These are phyloP conservation scores for Talaromyces proteolyticus DNA, from an alignment of 495 filamentous ascomycete genomes.

Conservation along the genomic window DNA sequence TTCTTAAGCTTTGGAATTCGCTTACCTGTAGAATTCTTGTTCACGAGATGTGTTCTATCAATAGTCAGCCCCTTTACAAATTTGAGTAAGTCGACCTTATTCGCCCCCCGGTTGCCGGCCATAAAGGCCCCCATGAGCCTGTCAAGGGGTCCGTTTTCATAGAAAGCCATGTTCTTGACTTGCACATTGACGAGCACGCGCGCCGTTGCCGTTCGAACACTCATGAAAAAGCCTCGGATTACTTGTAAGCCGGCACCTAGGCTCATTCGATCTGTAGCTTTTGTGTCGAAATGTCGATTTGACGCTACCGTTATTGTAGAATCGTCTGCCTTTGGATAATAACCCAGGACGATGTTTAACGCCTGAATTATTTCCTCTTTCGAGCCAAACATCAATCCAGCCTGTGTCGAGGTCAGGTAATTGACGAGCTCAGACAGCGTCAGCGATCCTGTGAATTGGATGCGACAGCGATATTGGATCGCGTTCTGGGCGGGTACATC, in stretches of 20 bases:
- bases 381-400: slow-evolving; percentile 21
- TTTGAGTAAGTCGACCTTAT: slow-evolving; percentile 24
- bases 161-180: slow-evolving; percentile 37
- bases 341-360: slow-evolving; percentile 34
- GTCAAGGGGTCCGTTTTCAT: slow-evolving; percentile 22
- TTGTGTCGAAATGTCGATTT: slow-evolving; percentile 1
- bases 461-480: slow-evolving; percentile 27
- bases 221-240: slow-evolving; percentile 61
- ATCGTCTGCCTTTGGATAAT: slow-evolving; percentile 9
- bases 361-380: slow-evolving; percentile 27
- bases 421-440: slow-evolving; percentile 28
- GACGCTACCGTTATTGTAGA: not conserved
- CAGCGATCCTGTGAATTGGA: slow-evolving; percentile 22
- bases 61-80: slow-evolving; percentile 42
- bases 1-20: slow-evolving; percentile 29
- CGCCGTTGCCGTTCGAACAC: slow-evolving; percentile 57
- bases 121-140: slow-evolving; percentile 19
- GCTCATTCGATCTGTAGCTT: slow-evolving; percentile 2
- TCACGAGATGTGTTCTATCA: slow-evolving; percentile 26
- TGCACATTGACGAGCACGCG: slow-evolving; percentile 57
- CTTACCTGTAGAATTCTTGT: slow-evolving; percentile 28
- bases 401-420: slow-evolving; percentile 33
- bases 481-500: slow-evolving; percentile 26
- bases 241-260: slow-evolving; percentile 36
- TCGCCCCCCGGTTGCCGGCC: slow-evolving; percentile 5